Evolutionary conservation across 2,329 filamentous ascomycete species (phyloP).

Genomic region (Colletotrichum zoysiae): DNA sequence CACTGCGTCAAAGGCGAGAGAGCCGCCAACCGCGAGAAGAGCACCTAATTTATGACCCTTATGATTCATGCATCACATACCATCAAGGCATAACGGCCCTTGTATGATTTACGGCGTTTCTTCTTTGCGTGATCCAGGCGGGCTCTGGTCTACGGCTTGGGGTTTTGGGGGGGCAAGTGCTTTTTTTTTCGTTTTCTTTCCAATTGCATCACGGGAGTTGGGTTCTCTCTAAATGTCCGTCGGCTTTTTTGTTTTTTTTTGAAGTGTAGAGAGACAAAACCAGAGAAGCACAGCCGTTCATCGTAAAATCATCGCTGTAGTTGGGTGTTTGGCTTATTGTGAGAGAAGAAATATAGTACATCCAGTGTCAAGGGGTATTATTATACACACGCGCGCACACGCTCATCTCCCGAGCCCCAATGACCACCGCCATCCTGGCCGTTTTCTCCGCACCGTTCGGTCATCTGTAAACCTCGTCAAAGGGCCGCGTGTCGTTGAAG

Average conservation of each 20-base stretch:
- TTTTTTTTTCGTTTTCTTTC: conserved; percentile 7
- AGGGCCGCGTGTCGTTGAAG: conserved; percentile 92
- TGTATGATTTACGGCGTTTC: conserved; percentile 44
- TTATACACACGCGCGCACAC: conserved; percentile 45
- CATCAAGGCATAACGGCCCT: conserved; percentile 40
- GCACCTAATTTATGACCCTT: conserved; percentile 44
- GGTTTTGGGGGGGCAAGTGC: conserved; percentile 22
- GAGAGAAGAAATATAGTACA: conserved; percentile 27
- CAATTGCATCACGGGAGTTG: conserved; percentile 48
- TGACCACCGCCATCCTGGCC: not conserved
- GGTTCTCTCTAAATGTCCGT: conserved; percentile 36
- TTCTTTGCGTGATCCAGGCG: conserved; percentile 39
- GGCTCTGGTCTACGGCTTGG: conserved; percentile 42
- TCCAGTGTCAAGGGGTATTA: conserved; percentile 38
- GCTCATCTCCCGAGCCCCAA: conserved; percentile 1
- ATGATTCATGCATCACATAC: conserved; percentile 42
- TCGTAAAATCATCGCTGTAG: conserved; percentile 28
- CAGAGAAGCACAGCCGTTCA: conserved; percentile 26
- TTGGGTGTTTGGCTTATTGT: conserved; percentile 11
- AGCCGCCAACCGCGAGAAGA: conserved; percentile 64
- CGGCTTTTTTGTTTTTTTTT: conserved; percentile 12
- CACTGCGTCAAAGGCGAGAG: conserved; percentile 81
- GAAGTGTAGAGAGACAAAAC: conserved; percentile 29
- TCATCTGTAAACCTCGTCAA: conserved; percentile 94
- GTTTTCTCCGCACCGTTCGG: not conserved